Conservation (phyloP, 1,284 basidiomycete species). For the Leccinum colubrinum region DNA sequence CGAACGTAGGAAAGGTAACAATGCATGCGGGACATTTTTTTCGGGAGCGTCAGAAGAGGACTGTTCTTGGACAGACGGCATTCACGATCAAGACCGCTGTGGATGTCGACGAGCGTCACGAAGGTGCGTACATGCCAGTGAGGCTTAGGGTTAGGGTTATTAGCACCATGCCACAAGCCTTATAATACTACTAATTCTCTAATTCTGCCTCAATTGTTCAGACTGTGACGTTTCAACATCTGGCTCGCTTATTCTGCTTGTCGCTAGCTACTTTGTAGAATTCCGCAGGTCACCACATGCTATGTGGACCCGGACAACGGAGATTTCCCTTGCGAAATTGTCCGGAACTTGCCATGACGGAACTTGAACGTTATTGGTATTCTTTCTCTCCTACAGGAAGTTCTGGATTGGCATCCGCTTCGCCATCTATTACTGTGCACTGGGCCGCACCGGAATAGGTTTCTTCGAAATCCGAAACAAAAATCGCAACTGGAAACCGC, state of each 20-base stretch:
- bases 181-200: no score
- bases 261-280: no score
- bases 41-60: constrained; percentile 9
- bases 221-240: no score
- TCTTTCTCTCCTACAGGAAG: no score
- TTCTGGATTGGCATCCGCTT: neutral
- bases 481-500: neutral
- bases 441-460: neutral
- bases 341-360: no score
- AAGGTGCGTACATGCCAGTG: neutral
- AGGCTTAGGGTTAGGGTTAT: constrained; percentile 18
- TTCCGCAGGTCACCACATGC: no score
- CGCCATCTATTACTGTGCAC: neutral
- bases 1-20: constrained; percentile 83
- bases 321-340: no score
- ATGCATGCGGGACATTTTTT: constrained; percentile 47
- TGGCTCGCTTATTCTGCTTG: neutral
- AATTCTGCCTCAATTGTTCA: no score
- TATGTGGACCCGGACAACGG: no score
- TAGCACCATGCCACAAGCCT: neutral
- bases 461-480: neutral
- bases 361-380: no score
- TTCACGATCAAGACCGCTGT: constrained; percentile 5
- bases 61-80: constrained; percentile 25
- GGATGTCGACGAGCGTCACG: neutral